Conservation (phyloP, 2,329 filamentous ascomycete genomes). For the Pyrenochaeta sp. region DNA sequence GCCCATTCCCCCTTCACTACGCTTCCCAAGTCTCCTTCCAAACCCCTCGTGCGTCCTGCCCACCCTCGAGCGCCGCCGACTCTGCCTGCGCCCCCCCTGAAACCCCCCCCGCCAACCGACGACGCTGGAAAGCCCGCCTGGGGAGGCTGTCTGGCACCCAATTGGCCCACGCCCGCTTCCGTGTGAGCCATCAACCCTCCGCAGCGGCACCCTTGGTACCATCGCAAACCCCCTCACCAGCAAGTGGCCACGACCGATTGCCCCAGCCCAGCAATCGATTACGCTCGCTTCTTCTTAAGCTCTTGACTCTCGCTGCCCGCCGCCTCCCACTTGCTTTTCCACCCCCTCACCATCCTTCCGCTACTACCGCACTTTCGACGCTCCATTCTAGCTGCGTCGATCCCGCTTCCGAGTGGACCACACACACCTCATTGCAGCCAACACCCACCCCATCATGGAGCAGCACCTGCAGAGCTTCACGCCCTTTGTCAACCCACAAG, state of each 20-base stretch:
- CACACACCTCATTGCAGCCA: constrained; percentile 3
- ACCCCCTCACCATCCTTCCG: background rate
- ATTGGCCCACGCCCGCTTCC: constrained; percentile 16
- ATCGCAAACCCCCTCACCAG: constrained; percentile 16
- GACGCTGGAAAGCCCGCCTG: constrained; percentile 6
- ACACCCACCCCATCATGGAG: constrained; percentile 25
- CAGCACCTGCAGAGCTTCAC: constrained; percentile 20
- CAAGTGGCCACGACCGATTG: constrained; percentile 15
- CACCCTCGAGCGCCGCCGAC: constrained; percentile 3
- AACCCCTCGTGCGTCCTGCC: background rate
- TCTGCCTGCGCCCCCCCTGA: too few species aligned
- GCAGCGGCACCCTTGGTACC: constrained; percentile 13
- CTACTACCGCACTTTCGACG: constrained; percentile 3
- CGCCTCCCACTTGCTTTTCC: constrained; percentile 2
- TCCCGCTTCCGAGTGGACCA: constrained; percentile 2
- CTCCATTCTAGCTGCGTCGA: constrained; percentile 14
- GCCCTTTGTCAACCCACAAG: constrained; percentile 28
- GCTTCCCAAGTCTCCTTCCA: too few species aligned
- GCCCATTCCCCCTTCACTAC: constrained; percentile 9
- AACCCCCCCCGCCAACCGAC: constrained; percentile 19
- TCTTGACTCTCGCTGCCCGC: constrained; percentile 10
- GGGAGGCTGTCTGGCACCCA: background rate
- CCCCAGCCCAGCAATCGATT: constrained; percentile 2
- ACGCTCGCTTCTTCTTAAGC: constrained; percentile 11
- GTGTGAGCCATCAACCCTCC: constrained; percentile 8